A percentile compares a stretch with the other conserved stretches of the same genome.
Conservation (phyloP, 2,329 filamentous ascomycete species). For the Alternaria arbusti region DNA sequence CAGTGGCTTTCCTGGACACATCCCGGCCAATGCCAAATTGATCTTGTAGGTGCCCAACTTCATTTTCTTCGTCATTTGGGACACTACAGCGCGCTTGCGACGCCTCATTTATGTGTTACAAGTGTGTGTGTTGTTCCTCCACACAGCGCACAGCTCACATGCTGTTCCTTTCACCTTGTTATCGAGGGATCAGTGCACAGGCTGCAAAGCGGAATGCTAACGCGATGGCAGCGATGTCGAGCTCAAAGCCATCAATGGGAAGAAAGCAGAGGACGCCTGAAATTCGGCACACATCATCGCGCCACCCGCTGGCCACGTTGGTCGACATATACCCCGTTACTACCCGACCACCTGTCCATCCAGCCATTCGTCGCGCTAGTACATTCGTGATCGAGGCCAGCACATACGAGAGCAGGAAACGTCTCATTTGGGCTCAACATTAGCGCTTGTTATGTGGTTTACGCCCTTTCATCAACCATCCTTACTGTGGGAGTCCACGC, state of each 20-base stretch:
- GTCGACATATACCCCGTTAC: conserved; percentile 15
- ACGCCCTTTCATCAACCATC: conserved; percentile 1
- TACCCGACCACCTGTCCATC: conserved; percentile 13
- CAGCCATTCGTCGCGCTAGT: neutral
- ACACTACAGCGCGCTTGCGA: conserved; percentile 3
- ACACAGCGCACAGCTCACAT: conserved; percentile 12
- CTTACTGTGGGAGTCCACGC: neutral
- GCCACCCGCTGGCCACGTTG: neutral
- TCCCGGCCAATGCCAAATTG: conserved; percentile 75
- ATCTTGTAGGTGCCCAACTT: conserved; percentile 73
- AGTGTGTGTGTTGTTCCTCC: conserved; percentile 1
- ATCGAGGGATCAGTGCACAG: neutral
- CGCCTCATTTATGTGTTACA: neutral
- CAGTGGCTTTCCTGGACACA: conserved; percentile 79
- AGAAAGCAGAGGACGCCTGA: conserved; percentile 45
- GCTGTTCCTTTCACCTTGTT: conserved; percentile 2
- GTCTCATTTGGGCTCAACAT: neutral
- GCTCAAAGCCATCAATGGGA: conserved; percentile 68
- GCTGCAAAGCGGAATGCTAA: conserved; percentile 16
- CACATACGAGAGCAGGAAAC: neutral
- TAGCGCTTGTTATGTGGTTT: conserved; percentile 3
- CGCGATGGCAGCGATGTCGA: conserved; percentile 65
- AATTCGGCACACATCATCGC: neutral
- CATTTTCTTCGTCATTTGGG: neutral
- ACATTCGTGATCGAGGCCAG: neutral